Conservation (phyloP, 768 basidiomycete genomes). For the Lentinula guzmanii region DNA sequence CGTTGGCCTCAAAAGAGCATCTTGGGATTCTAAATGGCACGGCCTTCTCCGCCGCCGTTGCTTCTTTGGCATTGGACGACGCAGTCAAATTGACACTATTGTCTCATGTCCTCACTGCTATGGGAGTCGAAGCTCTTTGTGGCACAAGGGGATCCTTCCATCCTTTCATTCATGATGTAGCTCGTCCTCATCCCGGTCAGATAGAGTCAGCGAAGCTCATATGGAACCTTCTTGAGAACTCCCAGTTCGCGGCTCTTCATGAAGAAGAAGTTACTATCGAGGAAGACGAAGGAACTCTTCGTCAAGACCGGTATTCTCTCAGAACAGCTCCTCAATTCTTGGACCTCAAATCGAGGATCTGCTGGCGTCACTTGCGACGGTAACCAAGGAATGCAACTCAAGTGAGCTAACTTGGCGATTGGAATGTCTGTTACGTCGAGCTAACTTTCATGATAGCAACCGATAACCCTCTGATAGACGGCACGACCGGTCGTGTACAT, state of each 20-base stretch:
- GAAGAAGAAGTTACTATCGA: slow-evolving; percentile 62
- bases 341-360: slow-evolving; percentile 75
- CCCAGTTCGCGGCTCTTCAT: slow-evolving; percentile 49
- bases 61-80: slow-evolving; percentile 65
- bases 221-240: slow-evolving; percentile 53
- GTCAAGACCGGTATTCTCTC: slow-evolving; percentile 71
- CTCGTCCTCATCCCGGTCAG: slow-evolving; percentile 79
- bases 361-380: slow-evolving; percentile 46
- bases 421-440: not conserved
- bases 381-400: slow-evolving; percentile 73
- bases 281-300: slow-evolving; percentile 61
- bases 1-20: slow-evolving; percentile 71
- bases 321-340: slow-evolving; percentile 73
- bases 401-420: slow-evolving; percentile 37
- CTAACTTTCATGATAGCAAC: slow-evolving; percentile 45
- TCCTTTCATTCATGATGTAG: slow-evolving; percentile 66
- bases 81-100: slow-evolving; percentile 56
- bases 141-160: slow-evolving; percentile 61
- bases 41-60: slow-evolving; percentile 75
- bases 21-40: slow-evolving; percentile 83
- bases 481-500: slow-evolving; percentile 56
- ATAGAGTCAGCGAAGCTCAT: slow-evolving; percentile 65
- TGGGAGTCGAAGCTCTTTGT: slow-evolving; percentile 72
- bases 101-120: slow-evolving; percentile 69
- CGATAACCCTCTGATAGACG: slow-evolving; percentile 77